Evolutionary conservation across 75 land plant genomes (phyloP), one percentile per base, ranked within the genome.

Genomic region (Pinus taeda): DNA sequence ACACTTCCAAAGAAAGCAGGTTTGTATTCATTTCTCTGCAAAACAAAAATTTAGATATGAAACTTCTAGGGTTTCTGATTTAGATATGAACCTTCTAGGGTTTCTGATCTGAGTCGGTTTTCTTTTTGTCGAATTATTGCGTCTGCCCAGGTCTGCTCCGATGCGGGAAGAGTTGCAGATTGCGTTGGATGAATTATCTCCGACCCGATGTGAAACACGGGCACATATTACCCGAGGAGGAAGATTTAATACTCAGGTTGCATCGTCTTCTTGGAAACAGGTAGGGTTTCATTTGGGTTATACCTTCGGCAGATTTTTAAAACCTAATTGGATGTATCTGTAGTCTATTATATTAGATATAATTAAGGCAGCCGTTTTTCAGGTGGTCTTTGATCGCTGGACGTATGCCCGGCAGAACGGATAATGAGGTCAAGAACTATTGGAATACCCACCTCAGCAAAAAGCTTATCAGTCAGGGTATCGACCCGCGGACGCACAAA

Each of bases 121-220:
- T 49, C 2, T 9, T 49, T 49, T 49, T 1, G 55, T 49, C 12
- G 9, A 49, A 1, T 9, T 9, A 9, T 49, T 49, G 12, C 2
- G 11, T 49, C 55, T 2, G 55, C 73, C 79, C 85, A 8, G 91
- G 91, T 3, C 79, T 89, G 62, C 77, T 56, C 11, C 83, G 91
- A 60, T 89, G 90, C 60, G 91, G 91, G 53, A 89, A 89, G 78
- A 89, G 91, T 76, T 89, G 91, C 80, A 81, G 91, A 4, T 84
- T 89, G 49, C 86, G 91, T 24, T 89, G 91, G 91, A 87, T 89
- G 8, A 89, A 89, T 62, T 89, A 89, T 59, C 79, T 89, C 70
- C 86, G 88, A 7, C 89, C 89, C 9, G 81, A 84, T 75, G 82
- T 89, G 59, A 89, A 84, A 78, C 87, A 89, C 70, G 89, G 91